These are phyloP conservation scores for Candida ipomoeae DNA, from an alignment of 805 yeast genomes.

Conservation along the genomic window DNA sequence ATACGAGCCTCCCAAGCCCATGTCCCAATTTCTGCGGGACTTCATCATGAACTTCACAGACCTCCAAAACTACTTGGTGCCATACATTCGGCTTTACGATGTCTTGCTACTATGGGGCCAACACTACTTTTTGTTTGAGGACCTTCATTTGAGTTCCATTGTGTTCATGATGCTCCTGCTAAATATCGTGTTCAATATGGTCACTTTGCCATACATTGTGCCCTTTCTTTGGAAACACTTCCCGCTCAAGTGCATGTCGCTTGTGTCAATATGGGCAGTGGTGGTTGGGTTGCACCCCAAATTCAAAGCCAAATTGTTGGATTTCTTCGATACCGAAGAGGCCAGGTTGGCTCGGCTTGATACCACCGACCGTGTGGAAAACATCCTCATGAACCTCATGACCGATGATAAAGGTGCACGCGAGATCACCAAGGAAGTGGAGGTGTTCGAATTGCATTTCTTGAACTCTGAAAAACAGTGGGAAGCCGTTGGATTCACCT, in stretches of 20 bases:
- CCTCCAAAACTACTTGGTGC: conserved; percentile 72
- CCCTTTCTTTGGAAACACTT: conserved; percentile 26
- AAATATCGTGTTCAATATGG: conserved; percentile 19
- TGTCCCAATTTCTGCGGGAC: conserved; percentile 74
- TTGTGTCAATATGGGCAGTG: conserved; percentile 50
- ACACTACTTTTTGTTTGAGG: conserved; percentile 59
- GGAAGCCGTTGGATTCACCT: conserved; percentile 58
- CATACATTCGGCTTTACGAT: conserved; percentile 63
- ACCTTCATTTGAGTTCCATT: conserved; percentile 55
- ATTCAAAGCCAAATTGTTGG: conserved; percentile 44
- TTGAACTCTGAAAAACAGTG: conserved; percentile 51
- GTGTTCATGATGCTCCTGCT: conserved; percentile 40
- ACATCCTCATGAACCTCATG: conserved; percentile 18
- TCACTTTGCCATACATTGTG: conserved; percentile 26
- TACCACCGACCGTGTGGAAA: conserved; percentile 48
- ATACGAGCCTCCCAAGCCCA: conserved; percentile 59
- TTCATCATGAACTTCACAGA: conserved; percentile 77
- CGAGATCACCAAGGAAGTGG: conserved; percentile 32
- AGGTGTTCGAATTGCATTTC: conserved; percentile 64
- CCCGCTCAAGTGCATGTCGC: conserved; percentile 26
- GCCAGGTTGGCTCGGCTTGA: conserved; percentile 51
- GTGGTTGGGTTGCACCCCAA: conserved; percentile 48
- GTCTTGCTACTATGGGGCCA: conserved; percentile 43
- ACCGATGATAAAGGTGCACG: conserved; percentile 9
- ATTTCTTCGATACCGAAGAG: conserved; percentile 56